Conservation (phyloP, 176 grass and related monocot species). For the Carex littledalei region DNA sequence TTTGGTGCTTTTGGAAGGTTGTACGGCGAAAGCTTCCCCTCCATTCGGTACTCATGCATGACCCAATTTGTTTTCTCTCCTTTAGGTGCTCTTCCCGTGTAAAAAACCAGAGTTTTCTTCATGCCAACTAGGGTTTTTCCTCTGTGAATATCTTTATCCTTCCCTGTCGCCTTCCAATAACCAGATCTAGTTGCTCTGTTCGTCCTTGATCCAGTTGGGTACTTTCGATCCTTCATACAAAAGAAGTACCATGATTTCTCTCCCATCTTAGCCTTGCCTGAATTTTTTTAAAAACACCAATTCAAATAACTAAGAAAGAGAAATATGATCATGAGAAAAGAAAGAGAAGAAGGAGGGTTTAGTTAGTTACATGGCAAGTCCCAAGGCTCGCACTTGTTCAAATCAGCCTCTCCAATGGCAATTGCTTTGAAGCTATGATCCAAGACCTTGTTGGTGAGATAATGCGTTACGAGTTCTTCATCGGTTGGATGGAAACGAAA, state of each 20-base stretch:
- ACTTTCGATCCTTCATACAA: conserved; percentile 17
- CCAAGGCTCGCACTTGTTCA: conserved; percentile 78
- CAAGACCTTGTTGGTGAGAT: conserved; percentile 42
- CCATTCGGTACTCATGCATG: conserved; percentile 14
- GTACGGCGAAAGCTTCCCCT: neutral
- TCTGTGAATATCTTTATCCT: conserved; percentile 13
- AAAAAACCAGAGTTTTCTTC: conserved; percentile 21
- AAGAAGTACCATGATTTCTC: conserved; percentile 22
- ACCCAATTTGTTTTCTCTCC: conserved; percentile 19
- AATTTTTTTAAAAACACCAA: neutral
- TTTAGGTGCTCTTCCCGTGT: conserved; percentile 19
- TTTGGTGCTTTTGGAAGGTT: conserved; percentile 11
- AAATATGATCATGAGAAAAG: neutral
- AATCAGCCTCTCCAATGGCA: conserved; percentile 65
- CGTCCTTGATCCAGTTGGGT: conserved; percentile 5
- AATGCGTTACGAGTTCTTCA: conserved; percentile 72
- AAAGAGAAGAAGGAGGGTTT: neutral
- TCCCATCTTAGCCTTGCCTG: conserved; percentile 19
- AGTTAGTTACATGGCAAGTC: conserved; percentile 45
- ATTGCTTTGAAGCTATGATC: conserved; percentile 35
- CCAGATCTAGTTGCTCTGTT: conserved; percentile 9
- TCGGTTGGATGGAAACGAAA: conserved; percentile 69
- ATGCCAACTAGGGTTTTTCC: conserved; percentile 22
- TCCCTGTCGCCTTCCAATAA: conserved; percentile 18
- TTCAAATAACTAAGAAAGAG: neutral